Base-by-base conservation (phyloP, 148 eudicot species). In the Rhododendron griersonianum region DNA sequence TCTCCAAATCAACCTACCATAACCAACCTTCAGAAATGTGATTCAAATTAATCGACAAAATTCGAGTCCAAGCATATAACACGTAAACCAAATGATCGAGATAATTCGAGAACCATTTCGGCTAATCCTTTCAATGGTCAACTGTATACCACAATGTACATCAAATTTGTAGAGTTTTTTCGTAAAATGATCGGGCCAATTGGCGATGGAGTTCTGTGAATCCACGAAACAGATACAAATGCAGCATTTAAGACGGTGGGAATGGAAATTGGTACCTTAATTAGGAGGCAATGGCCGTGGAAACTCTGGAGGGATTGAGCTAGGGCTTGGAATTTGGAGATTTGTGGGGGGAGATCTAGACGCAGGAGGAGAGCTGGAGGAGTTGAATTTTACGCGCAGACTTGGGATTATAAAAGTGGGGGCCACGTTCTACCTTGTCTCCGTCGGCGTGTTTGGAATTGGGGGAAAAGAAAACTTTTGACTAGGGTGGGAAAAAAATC, bases 1-100 rank as follows among this genome's bases (percentile, higher is more conserved):
- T 55, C 80, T 86, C 74, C n/a, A 86, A 48, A 81, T 79, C 77
- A 85, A 85, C 82, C 61, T 15, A 14, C 23, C 45, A 55, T 8
- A 77, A 4, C 39, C 21, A 8, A 65, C 28, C 16, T 39, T 23
- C 80, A 44, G 15, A 47, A 37, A 15, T 4, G 65, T 21, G 7
- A 55, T n/a, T 33, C 14, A 10, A 28, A 28, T 57, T 16, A 74
- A 73, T 65, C 44, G n/a, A 25, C 16, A 39, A 33, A 35, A 35
- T 14, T 61, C 33, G n/a, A 53, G 53, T 13, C 61, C 53, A 21
- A 37, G 9, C 79, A 21, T 30, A 73, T 47, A 80, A 11, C 19
- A 47, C 19, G 59, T 16, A 51, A 14, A 80, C 7, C 61, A 33
- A 30, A 28, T 28, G 35, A 51, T 53, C n/a, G 44, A 28, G n/a